A percentile compares a stretch with the other conserved stretches of the same genome.
These are phyloP conservation scores for Hericium alpestre DNA, from an alignment of 768 basidiomycete species.

Conservation along the genomic window DNA sequence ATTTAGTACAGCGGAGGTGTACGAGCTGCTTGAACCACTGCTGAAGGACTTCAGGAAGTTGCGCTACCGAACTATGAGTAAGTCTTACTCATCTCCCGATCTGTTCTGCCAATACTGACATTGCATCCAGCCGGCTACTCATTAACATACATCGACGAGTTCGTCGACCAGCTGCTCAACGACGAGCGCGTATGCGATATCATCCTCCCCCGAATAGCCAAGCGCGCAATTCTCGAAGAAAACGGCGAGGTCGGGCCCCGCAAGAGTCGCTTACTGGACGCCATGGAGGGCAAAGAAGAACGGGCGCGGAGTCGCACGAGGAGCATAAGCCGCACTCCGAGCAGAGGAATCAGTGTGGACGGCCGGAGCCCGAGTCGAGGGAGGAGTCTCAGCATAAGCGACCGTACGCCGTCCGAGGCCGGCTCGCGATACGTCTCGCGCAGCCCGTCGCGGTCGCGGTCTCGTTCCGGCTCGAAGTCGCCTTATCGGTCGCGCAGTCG, in stretches of 20 bases:
- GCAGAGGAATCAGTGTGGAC: conserved; percentile 17
- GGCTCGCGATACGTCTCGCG: conserved; percentile 56
- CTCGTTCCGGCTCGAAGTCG: conserved; percentile 15
- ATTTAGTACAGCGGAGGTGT: conserved; percentile 82
- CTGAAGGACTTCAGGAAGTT: conserved; percentile 91
- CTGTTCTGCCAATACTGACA: neutral
- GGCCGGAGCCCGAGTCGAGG: conserved; percentile 16
- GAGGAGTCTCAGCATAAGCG: conserved; percentile 18
- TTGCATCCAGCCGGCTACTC: conserved; percentile 65
- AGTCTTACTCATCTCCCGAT: conserved; percentile 16
- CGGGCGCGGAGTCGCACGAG: conserved; percentile 27
- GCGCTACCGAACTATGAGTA: conserved; percentile 70
- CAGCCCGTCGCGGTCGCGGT: conserved; percentile 38
- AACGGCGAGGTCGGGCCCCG: conserved; percentile 80
- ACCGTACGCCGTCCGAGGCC: conserved; percentile 30
- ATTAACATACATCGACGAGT: conserved; percentile 87
- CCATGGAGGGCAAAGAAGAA: conserved; percentile 69
- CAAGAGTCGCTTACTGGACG: conserved; percentile 78
- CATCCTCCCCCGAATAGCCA: conserved; percentile 83
- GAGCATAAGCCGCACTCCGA: conserved; percentile 19
- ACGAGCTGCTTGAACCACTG: conserved; percentile 86
- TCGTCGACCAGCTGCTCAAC: conserved; percentile 68
- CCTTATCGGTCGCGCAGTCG: conserved; percentile 25
- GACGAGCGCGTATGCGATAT: conserved; percentile 95
- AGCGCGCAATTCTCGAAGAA: conserved; percentile 83